Evolutionary conservation across 805 yeast species (phyloP).

Genomic region (Metschnikowia hibisci): DNA sequence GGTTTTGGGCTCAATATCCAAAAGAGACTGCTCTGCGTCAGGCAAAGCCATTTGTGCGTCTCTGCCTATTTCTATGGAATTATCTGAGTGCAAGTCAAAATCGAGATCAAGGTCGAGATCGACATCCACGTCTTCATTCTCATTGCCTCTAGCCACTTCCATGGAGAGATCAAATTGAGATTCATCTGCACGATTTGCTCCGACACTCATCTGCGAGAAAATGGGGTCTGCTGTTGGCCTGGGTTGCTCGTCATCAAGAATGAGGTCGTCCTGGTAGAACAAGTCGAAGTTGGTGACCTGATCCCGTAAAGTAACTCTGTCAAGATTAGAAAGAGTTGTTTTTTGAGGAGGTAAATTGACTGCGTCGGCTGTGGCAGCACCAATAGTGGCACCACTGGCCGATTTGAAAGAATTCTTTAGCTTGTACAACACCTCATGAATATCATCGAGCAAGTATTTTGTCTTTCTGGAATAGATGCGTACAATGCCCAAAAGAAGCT

Average conservation of each 20-base stretch:
- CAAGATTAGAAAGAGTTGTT: conserved; percentile 57
- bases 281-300: conserved; percentile 77
- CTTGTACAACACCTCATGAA: conserved; percentile 66
- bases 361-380: conserved; percentile 32
- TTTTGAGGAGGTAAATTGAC: conserved; percentile 58
- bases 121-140: conserved; percentile 16
- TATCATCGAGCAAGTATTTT: conserved; percentile 72
- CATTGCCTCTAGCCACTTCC: conserved; percentile 58
- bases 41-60: conserved; percentile 23
- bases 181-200: conserved; percentile 18
- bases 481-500: conserved; percentile 80
- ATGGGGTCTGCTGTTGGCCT: conserved; percentile 2
- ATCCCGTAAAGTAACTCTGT: conserved; percentile 63
- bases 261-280: conserved; percentile 57
- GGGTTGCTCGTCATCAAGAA: conserved; percentile 27
- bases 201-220: conserved; percentile 14
- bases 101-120: conserved; percentile 37
- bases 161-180: conserved; percentile 51
- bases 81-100: conserved; percentile 50
- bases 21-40: conserved; percentile 18
- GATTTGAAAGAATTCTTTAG: conserved; percentile 62
- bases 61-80: conserved; percentile 55
- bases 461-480: conserved; percentile 84
- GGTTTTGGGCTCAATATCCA: conserved; percentile 10
- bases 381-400: conserved; percentile 31